These are phyloP conservation scores for Jimgerdemannia flammicorona DNA, from an alignment of 192 early-diverging fungal genomes.

Conservation along the genomic window DNA sequence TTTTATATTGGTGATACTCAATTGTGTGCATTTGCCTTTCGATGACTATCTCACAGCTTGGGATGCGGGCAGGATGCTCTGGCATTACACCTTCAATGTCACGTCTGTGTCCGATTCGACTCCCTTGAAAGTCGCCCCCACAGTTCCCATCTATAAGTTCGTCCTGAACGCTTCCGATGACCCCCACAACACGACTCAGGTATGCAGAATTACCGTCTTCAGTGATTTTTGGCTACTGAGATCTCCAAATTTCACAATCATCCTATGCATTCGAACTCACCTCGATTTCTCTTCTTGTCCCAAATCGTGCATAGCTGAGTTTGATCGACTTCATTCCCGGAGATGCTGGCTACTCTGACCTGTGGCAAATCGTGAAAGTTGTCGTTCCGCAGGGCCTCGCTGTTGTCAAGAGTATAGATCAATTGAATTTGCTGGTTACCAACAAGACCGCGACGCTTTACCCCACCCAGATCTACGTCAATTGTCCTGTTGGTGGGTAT, in stretches of 20 bases:
- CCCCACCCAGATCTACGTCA: neutral
- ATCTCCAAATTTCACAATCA: too few relatives aligned
- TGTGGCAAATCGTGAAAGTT: neutral
- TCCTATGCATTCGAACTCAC: too few relatives aligned
- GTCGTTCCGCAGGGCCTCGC: neutral
- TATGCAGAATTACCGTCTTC: neutral
- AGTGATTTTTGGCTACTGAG: too few relatives aligned
- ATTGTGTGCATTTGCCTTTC: neutral
- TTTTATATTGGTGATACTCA: neutral
- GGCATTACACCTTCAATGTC: neutral
- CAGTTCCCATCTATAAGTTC: neutral
- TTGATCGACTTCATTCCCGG: neutral
- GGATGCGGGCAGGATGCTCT: neutral
- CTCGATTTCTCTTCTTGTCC: too few relatives aligned
- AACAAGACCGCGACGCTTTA: neutral
- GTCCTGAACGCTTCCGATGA: neutral
- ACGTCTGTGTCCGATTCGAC: neutral
- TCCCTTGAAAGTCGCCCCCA: neutral
- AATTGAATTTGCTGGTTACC: neutral
- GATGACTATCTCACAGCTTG: neutral
- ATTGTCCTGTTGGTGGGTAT: neutral
- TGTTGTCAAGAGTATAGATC: neutral
- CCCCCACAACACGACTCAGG: neutral
- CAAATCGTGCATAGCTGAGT: neutral
- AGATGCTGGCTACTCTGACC: neutral